A percentile compares a stretch with the other conserved stretches of the same genome.
phyloP scores from a whole-genome alignment of 192 early-diverging fungal species.

The Coemansia sp. region DNA sequence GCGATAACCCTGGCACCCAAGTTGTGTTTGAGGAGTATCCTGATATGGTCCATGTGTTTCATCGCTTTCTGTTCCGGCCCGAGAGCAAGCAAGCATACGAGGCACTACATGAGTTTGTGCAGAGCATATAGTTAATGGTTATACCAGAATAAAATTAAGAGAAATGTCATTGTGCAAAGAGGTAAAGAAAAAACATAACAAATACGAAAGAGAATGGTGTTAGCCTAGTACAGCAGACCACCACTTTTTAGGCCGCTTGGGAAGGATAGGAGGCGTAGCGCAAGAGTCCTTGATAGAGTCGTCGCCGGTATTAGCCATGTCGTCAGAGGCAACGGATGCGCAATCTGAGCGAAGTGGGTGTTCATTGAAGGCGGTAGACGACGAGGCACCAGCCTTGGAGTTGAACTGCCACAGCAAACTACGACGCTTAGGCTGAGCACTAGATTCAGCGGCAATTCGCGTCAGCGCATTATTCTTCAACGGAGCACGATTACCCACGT shows the following conservation, averaged over 20 bases:
- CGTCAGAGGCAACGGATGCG: slow-evolving; percentile 7
- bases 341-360: neutral
- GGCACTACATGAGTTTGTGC: slow-evolving; percentile 9
- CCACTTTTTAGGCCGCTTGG: slow-evolving; percentile 29
- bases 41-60: slow-evolving; percentile 47
- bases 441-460: slow-evolving; percentile 4
- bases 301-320: neutral
- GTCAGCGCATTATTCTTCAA: slow-evolving; percentile 10
- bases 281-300: neutral
- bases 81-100: slow-evolving; percentile 23
- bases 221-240: slow-evolving; percentile 42
- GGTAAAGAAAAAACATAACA: neutral
- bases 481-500: neutral
- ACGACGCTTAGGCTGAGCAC: slow-evolving; percentile 25
- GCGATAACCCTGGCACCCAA: neutral
- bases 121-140: neutral
- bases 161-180: neutral
- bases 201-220: neutral
- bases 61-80: slow-evolving; percentile 16
- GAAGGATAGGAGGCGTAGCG: neutral
- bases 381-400: neutral
- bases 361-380: neutral
- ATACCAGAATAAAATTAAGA: neutral
- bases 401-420: slow-evolving; percentile 43
- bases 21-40: slow-evolving; percentile 25